These are phyloP conservation scores for Aspergillus sclerotialis DNA, from an alignment of 2,329 filamentous ascomycete species.

Conservation along the genomic window DNA sequence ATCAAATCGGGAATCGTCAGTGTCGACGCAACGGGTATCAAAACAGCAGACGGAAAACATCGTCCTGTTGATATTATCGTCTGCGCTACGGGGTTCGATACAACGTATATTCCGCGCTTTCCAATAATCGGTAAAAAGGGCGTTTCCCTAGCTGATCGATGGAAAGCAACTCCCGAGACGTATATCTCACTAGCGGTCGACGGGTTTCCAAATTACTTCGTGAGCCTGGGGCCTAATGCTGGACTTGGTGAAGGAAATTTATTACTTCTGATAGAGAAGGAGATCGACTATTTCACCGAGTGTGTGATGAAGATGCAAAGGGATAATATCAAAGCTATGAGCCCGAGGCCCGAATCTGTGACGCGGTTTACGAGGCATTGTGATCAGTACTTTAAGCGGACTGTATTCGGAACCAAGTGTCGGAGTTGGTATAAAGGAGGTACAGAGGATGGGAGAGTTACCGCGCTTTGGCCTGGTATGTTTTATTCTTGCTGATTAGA, in stretches of 20 bases:
- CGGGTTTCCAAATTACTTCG: constrained; percentile 29
- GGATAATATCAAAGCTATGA: constrained; percentile 27
- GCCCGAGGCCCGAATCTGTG: constrained; percentile 19
- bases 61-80: constrained; percentile 27
- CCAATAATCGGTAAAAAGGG: constrained; percentile 25
- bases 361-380: constrained; percentile 22
- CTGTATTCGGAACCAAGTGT: constrained; percentile 29
- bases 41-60: constrained; percentile 27
- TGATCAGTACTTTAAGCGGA: constrained; percentile 28
- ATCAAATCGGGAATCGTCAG: constrained; percentile 49
- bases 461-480: constrained; percentile 29
- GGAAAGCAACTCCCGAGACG: constrained; percentile 25
- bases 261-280: constrained; percentile 26
- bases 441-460: constrained; percentile 21
- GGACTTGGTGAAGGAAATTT: constrained; percentile 27
- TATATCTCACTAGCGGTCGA: constrained; percentile 30
- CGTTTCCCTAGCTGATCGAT: constrained; percentile 19
- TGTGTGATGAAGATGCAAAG: constrained; percentile 30
- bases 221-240: constrained; percentile 27
- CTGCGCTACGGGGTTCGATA: constrained; percentile 34
- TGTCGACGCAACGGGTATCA: constrained; percentile 23
- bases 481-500: not conserved
- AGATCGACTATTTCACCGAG: constrained; percentile 26
- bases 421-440: constrained; percentile 35
- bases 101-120: constrained; percentile 27